Base-by-base conservation (phyloP, 192 early-diverging fungal genomes). In the Spinellus fusiger region DNA sequence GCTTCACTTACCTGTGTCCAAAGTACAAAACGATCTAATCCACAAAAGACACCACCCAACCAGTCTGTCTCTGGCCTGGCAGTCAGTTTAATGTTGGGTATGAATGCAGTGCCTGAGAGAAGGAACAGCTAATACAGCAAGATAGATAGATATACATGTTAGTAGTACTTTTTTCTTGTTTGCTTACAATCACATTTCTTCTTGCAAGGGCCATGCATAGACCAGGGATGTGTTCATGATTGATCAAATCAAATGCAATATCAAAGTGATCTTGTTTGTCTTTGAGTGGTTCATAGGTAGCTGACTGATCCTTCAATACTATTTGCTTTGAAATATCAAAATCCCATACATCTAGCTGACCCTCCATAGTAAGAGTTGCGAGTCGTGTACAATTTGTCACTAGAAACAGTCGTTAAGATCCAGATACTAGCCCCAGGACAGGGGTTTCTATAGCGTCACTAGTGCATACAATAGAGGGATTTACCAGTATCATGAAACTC, bases 341-440 rank as follows among this genome's bases (percentile, higher is more conserved):
- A 23, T 75, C 54, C 82, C 82, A 84, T 25, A 80, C 52, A 32
- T 75, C 73, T 4, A 84, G 31, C 35, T 71, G 68, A 38, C 76
- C 77, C 47, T 80, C 73, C 5, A 75, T 57, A 3, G 78, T 77
- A 0, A 73, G 56, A 1, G 80, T 80, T 8, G 81, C 49, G 9
- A 84, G 61, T 44, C 75, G 63, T 22, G 66, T 59, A 22, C 65
- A 63, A 9, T 66, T 54, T 16, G 71, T 50, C 31, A 74, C 79
- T 77, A 31, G 20, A 18, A 35, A n/a, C 54, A 18, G 23, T 59
- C 35, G 49, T 48, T 4, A 28, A 37, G 40, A 50, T 34, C 18
- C 32, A 31, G 22, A 47, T 15, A 29, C 29, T 27, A 8, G 54
- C 18, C 10, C 8, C 27, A 20, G 26, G n/a, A n/a, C n/a, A n/a